Evolutionary conservation across 768 basidiomycete genomes (phyloP), one percentile per base, ranked within the genome.

Genomic region (Flagelloscypha sp.): DNA sequence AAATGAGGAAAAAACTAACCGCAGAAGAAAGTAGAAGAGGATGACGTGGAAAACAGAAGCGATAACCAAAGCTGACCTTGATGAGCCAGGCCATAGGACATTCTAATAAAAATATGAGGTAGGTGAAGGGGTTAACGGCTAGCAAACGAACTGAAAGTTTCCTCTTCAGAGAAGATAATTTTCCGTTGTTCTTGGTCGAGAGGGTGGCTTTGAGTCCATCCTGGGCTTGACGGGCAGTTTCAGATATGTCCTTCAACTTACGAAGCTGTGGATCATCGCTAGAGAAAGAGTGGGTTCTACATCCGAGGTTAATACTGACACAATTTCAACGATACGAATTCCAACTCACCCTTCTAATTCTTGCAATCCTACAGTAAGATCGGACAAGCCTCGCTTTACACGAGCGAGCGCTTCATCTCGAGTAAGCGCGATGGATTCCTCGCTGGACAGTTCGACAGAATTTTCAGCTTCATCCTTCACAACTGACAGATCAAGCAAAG

Each of bases 261-360:
- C 62, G 50, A 16, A 79, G 54, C 28, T 68, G 73, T 19, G 54
- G 44, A 13, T 63, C 60, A 33, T 77, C 66, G 33, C 66, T 42
- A 10, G 48, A 44, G 6, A 51, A 24, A 36, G 60, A 56, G 18
- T 21, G 17, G 33, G 33, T n/a, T 20, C 39, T 25, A 27, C 12
- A 6, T 42, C 23, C 43, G 39, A 37, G n/a, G n/a, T n/a, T n/a
- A n/a, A n/a, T n/a, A n/a, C n/a, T n/a, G n/a, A n/a, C n/a, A n/a
- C n/a, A n/a, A n/a, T n/a, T n/a, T n/a, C n/a, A n/a, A n/a, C n/a
- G n/a, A n/a, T n/a, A n/a, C n/a, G n/a, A n/a, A n/a, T n/a, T n/a
- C n/a, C n/a, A n/a, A n/a, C n/a, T n/a, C 47, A 82, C 83, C 63
- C 62, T 49, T 84, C 77, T 27, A 70, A 57, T 19, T 74, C 77